Conservation (phyloP, 2,329 filamentous ascomycete genomes). For the Monosporascus sp. region DNA sequence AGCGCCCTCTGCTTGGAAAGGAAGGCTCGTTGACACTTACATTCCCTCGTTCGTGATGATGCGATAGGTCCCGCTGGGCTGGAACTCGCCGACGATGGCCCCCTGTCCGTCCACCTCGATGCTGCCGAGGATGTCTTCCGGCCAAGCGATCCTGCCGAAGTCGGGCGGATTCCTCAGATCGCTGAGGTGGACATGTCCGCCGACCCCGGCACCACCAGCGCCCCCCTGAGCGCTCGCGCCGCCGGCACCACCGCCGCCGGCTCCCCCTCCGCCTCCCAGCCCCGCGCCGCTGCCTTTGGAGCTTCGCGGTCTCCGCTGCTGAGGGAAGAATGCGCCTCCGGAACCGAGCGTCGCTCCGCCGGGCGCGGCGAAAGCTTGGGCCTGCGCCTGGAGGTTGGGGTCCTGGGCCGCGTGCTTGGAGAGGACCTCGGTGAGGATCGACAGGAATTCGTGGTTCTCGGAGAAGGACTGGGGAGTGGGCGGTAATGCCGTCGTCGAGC, state of each 20-base stretch:
- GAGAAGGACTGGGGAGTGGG: constrained; percentile 56
- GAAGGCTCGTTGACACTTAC: constrained; percentile 38
- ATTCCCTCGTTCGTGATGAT: constrained; percentile 61
- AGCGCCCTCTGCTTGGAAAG: too few relatives aligned
- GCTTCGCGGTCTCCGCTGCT: constrained; percentile 29
- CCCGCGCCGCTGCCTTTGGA: constrained; percentile 22
- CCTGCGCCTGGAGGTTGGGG: constrained; percentile 49
- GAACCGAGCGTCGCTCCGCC: constrained; percentile 49
- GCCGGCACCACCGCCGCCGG: constrained; percentile 42
- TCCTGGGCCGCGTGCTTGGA: constrained; percentile 51
- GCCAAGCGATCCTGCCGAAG: constrained; percentile 63
- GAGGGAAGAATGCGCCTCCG: constrained; percentile 45
- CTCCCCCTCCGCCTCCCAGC: constrained; percentile 32
- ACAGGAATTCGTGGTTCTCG: constrained; percentile 54
- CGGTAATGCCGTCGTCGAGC: constrained; percentile 51
- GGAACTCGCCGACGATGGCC: constrained; percentile 50
- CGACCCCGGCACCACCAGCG: constrained; percentile 52
- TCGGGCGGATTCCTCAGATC: constrained; percentile 60
- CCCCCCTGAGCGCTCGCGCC: constrained; percentile 58
- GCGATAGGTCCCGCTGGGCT: constrained; percentile 58
- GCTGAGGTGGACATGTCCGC: constrained; percentile 61
- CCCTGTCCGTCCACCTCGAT: constrained; percentile 57
- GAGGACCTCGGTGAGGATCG: constrained; percentile 53
- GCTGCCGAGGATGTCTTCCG: constrained; percentile 65
- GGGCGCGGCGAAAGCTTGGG: constrained; percentile 53